phyloP scores from a whole-genome alignment of 2,329 filamentous ascomycete genomes.

The Colletotrichum incanum region DNA sequence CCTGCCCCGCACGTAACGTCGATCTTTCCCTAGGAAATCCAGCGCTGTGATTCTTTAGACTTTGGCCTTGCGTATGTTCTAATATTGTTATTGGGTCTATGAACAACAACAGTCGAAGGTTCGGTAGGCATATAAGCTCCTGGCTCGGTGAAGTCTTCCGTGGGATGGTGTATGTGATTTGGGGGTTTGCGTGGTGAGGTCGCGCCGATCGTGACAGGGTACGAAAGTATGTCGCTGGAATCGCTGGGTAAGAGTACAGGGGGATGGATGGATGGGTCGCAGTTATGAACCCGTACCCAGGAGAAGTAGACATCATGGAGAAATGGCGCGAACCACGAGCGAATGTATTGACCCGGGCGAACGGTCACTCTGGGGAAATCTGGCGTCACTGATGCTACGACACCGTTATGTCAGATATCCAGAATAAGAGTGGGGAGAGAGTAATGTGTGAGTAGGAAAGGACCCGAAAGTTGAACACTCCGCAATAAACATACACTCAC shows the following conservation, averaged over 20 bases:
- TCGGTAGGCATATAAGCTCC: background rate
- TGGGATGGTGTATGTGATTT: background rate
- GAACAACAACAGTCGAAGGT: background rate
- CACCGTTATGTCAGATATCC: background rate
- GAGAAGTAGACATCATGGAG: background rate
- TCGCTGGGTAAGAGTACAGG: background rate
- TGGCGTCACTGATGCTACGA: background rate
- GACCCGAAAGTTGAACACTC: background rate
- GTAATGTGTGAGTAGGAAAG: background rate
- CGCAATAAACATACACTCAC: too few relatives aligned
- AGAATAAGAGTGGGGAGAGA: background rate
- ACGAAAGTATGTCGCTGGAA: background rate
- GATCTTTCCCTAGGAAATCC: slow-evolving; percentile 3
- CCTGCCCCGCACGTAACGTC: background rate
- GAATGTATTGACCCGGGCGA: background rate
- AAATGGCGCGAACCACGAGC: background rate
- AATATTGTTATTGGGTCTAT: background rate
- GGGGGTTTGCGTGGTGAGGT: background rate
- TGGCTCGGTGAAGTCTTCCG: background rate
- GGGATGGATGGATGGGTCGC: background rate
- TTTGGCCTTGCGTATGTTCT: background rate
- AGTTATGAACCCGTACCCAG: background rate
- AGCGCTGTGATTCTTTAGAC: background rate
- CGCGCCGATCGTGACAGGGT: slow-evolving; percentile 2
- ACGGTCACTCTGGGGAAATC: too few relatives aligned